A percentile compares a stretch with the other conserved stretches of the same genome.
phyloP scores from a whole-genome alignment of 139 green algal species.

The Chlorella sp. region DNA sequence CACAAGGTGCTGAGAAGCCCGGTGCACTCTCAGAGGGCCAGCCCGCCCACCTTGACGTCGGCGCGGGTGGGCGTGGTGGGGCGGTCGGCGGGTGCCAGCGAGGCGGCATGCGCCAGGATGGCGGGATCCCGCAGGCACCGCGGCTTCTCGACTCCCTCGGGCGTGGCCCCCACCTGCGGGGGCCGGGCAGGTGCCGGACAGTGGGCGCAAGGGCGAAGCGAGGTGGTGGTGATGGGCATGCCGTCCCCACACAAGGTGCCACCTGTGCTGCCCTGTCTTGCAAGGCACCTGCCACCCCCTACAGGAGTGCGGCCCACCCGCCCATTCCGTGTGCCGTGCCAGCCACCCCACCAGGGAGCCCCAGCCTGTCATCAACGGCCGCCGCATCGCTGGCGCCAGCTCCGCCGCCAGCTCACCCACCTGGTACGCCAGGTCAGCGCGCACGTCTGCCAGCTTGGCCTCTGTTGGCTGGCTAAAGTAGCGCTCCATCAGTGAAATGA shows the following conservation, averaged over 20 bases:
- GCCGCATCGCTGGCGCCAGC: background rate
- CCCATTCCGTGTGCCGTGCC: no score
- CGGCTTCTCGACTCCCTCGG: conserved; percentile 84
- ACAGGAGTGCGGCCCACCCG: background rate
- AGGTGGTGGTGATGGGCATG: background rate
- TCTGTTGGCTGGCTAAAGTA: conserved; percentile 80
- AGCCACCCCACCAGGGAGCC: no score
- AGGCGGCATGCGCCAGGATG: conserved; percentile 39
- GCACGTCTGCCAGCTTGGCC: conserved; percentile 72
- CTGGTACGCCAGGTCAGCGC: conserved; percentile 83
- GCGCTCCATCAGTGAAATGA: conserved; percentile 87
- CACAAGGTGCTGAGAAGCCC: background rate
- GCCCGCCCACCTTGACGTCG: conserved; percentile 69
- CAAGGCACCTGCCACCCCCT: background rate
- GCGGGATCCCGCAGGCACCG: conserved; percentile 64
- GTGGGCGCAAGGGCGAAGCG: background rate
- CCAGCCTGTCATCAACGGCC: background rate
- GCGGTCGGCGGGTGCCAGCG: conserved; percentile 50
- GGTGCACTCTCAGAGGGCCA: background rate
- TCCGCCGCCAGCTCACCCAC: conserved; percentile 47
- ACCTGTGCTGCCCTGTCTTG: background rate
- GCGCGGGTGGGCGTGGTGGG: conserved; percentile 60
- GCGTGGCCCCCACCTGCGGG: conserved; percentile 70
- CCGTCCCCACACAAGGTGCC: background rate
- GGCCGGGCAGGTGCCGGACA: background rate